These are phyloP conservation scores for Solanum sitiens DNA, from an alignment of 257 asterid species.

Conservation along the genomic window DNA sequence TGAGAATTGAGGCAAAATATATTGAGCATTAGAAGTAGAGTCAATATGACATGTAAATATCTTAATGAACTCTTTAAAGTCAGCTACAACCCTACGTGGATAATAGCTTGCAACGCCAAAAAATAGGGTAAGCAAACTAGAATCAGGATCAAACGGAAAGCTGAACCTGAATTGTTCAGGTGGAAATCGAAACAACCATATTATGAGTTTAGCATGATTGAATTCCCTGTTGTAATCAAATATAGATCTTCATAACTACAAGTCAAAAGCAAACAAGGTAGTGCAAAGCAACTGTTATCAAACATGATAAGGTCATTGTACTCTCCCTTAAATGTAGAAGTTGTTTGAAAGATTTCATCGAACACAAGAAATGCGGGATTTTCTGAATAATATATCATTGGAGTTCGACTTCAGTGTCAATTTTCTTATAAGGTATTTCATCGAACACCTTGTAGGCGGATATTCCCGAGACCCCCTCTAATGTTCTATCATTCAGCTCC, in stretches of 20 bases:
- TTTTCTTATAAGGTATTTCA: neutral
- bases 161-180: neutral
- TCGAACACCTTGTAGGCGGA: neutral
- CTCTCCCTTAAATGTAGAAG: neutral
- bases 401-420: neutral
- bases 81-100: neutral
- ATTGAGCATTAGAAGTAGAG: neutral
- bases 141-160: neutral
- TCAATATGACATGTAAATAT: neutral
- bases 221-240: neutral
- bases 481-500: too few species aligned
- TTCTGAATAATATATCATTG: neutral
- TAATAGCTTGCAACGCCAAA: neutral
- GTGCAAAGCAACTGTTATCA: neutral
- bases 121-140: neutral
- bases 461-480: too few species aligned
- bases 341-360: neutral
- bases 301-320: neutral
- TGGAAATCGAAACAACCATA: neutral
- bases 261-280: neutral
- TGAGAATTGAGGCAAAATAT: too few species aligned
- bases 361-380: neutral
- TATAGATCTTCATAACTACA: neutral
- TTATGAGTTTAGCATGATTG: neutral
- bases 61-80: neutral